Base-by-base conservation (phyloP, 2,329 filamentous ascomycete genomes). In the Aureobasidium musti region DNA sequence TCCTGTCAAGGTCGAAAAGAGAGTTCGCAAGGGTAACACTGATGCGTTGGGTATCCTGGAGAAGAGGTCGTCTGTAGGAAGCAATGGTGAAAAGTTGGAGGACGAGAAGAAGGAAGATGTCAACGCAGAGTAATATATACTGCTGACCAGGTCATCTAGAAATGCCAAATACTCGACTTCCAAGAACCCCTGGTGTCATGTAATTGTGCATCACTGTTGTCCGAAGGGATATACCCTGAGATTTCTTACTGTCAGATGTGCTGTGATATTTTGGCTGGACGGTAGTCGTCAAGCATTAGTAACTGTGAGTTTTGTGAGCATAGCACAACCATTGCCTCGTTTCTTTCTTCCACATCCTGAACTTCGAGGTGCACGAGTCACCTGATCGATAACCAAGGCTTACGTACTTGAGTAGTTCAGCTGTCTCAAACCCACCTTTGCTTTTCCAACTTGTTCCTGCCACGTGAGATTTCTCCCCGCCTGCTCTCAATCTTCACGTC, bases 1-100 rank as follows among this genome's bases (percentile, higher is more conserved):
- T 49, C 73, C 73, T 7, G 72, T 73, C 19, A 70, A 68, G 68
- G 69, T 69, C 4, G 72, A 73, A 66, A 66, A 69, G 28, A 69
- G 67, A 21, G 56, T 71, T 8, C 57, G 72, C 19, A 73, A 73
- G 65, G 45, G 43, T n/a, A 52, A 52, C 10, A 35, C 45, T 37
- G 59, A 52, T 13, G 54, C 3, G 30, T 14, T n/a, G 37, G 33
- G 17, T 7, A 33, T 23, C 11, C 2, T 39, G 13, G 54, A 43
- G 4, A 57, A 43, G 35, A 43, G 54, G 8, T 30, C 54, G 5
- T 37, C 52, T 17, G 52, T 37, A 23, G 21, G 52, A 5, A 17
- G 49, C 19, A 26, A 30, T 4, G 10, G 52, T 7, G 52, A 56
- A 21, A 56, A 56, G 11, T 2, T 52, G 6, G 49, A 52, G 28